Evolutionary conservation across 352 stramenopile species (phyloP), one percentile per base, ranked within the genome.

Genomic region (Pythium phragmitis): DNA sequence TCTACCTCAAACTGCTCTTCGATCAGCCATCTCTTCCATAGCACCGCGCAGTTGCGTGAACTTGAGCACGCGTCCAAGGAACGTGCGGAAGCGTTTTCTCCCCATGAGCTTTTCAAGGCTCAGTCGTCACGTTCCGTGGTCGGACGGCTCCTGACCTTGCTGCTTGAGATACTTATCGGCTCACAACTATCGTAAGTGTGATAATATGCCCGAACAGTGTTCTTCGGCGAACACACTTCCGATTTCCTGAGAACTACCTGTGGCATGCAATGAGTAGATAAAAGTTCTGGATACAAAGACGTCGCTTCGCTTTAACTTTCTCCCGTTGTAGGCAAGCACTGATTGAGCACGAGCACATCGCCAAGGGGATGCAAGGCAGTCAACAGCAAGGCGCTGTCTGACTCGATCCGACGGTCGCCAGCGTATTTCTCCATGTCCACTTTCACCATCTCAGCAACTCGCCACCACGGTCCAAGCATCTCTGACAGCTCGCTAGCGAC

Each of bases 1-100:
- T 94, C 42, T 94, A 89, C 60, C 56, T 94, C 39, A 91, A 92
- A 50, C 70, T 94, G 14, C 65, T 94, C 9, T 92, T 94, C 36
- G 85, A 92, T 65, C 74, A 88, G 55, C 58, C 66, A 30, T 94
- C 72, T 94, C 11, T 94, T 94, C 62, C 85, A 94, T 58, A 92
- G 82, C 55, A 85, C 83, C 0, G 80, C 82, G n/a, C 85, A 94
- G 55, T 69, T 94, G 2, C 74, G 79, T 11, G 79, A 89, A 48
- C 73, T 94, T 8, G 82, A 94, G 52, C 69, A 55, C 5, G 60
- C 80, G 0, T 90, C 87, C 17, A 51, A 56, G 28, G 55, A 57
- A 34, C 51, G 52, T 23, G 64, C 70, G 12, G 43, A 57, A 14
- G 43, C 30, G 6, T 45, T 50, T 30, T 46, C 28, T 49, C 33